These are phyloP conservation scores for Yarrowia sp. DNA, from an alignment of 805 yeast species.

Conservation along the genomic window DNA sequence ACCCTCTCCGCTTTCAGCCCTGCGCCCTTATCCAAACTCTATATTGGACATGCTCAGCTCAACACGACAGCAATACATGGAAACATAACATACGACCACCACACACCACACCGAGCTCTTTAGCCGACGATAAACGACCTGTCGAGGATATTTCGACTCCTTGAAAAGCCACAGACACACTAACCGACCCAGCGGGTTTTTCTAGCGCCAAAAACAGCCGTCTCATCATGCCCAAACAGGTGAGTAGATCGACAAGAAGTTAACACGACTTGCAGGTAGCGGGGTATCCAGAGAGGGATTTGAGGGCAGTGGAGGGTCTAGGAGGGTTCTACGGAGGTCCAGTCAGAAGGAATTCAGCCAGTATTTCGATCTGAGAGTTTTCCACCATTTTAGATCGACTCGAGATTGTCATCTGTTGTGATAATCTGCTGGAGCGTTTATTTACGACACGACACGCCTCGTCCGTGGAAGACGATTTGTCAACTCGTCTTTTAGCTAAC, in stretches of 20 bases:
- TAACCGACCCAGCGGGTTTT: neutral
- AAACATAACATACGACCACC: conserved; percentile 5
- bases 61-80: conserved; percentile 22
- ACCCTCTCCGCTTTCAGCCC: conserved; percentile 11
- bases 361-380: too few relatives aligned
- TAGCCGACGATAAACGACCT: neutral
- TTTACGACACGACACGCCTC: too few relatives aligned
- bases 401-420: too few relatives aligned
- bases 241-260: conserved; percentile 6
- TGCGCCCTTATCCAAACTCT: conserved; percentile 25
- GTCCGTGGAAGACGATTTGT: too few relatives aligned
- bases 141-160: neutral
- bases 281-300: too few relatives aligned
- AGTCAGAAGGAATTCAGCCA: too few relatives aligned
- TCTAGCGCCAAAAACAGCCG: neutral
- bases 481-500: neutral
- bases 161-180: neutral
- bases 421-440: too few relatives aligned
- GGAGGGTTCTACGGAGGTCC: neutral
- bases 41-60: conserved; percentile 14
- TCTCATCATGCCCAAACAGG: conserved; percentile 14
- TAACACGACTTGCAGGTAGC: neutral
- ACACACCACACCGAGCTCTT: neutral
- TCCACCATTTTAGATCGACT: too few relatives aligned
- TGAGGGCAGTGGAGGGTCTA: neutral